phyloP scores from a whole-genome alignment of 1,284 basidiomycete genomes.

The Rhodofomes roseus region DNA sequence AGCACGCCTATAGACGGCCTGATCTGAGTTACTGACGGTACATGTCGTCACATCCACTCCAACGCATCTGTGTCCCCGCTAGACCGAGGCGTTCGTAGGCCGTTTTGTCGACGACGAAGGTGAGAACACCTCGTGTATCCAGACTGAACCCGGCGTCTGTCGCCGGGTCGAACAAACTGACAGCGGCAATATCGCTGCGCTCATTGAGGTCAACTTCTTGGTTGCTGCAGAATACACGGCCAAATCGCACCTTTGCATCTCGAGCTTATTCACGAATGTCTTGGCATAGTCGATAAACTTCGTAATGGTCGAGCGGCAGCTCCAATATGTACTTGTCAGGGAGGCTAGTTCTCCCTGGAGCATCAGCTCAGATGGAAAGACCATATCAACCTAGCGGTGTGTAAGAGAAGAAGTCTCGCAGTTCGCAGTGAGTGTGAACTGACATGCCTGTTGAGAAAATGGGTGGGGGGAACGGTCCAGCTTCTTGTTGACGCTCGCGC shows the following conservation, averaged over 20 bases:
- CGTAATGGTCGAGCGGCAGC: constrained; percentile 36
- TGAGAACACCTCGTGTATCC: constrained; percentile 53
- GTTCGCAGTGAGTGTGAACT: not conserved
- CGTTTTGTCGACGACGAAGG: constrained; percentile 47
- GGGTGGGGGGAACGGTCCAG: not conserved
- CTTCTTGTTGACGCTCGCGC: not conserved
- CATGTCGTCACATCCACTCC: constrained; percentile 35
- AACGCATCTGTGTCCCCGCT: constrained; percentile 44
- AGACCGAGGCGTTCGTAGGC: constrained; percentile 58
- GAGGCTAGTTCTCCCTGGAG: constrained; percentile 35
- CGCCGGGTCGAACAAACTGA: constrained; percentile 26
- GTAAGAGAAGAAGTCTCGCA: not conserved
- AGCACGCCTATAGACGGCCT: too few species aligned
- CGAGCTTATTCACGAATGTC: constrained; percentile 19
- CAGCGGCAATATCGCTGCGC: constrained; percentile 18
- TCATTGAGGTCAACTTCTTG: not conserved
- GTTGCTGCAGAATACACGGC: not conserved
- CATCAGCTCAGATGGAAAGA: constrained; percentile 40
- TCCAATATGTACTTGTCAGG: constrained; percentile 40
- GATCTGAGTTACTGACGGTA: constrained; percentile 54
- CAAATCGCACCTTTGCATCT: constrained; percentile 12
- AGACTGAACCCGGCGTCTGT: constrained; percentile 61
- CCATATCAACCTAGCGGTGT: constrained; percentile 46
- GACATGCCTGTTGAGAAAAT: not conserved
- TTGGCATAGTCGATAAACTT: constrained; percentile 37